Evolutionary conservation across 2,329 filamentous ascomycete species (phyloP).

Genomic region (Cladosporium phlei): DNA sequence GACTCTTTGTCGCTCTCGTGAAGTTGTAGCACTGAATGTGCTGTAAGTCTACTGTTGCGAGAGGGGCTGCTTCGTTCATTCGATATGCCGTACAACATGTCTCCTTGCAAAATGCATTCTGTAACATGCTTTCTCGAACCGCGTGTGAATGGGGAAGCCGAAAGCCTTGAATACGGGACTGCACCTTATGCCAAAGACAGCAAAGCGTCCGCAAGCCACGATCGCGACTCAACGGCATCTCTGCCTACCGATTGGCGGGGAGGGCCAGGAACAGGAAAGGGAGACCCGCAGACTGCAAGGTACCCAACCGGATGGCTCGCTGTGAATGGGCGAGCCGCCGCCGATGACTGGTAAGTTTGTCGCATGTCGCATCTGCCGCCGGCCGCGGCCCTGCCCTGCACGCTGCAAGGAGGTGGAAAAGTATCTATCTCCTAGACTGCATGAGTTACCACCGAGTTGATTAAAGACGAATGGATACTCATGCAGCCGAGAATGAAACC

Average conservation of each 20-base stretch:
- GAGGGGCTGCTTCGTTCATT: not conserved
- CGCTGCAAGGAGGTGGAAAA: no score
- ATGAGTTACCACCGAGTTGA: no score
- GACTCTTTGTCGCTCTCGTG: not conserved
- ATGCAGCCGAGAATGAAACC: no score
- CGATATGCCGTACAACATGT: not conserved
- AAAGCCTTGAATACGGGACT: not conserved
- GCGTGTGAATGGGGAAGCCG: slow-evolving; percentile 2
- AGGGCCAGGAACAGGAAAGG: slow-evolving; percentile 13
- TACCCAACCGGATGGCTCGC: slow-evolving; percentile 7
- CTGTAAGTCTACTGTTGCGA: not conserved
- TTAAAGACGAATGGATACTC: no score
- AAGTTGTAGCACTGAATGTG: not conserved
- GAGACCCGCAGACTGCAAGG: slow-evolving; percentile 5
- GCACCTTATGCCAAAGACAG: slow-evolving; percentile 1
- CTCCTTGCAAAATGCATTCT: not conserved
- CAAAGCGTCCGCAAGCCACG: slow-evolving; percentile 13
- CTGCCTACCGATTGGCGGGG: slow-evolving; percentile 12
- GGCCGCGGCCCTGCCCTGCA: no score
- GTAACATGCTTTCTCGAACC: not conserved
- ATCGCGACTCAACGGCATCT: not conserved
- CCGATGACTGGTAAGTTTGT: no score
- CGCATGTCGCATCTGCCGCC: no score
- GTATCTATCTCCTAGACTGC: no score
- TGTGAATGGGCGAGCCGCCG: no score